A percentile compares a stretch with the other conserved stretches of the same genome.
Evolutionary conservation across 2,329 filamentous ascomycete genomes (phyloP).

Genomic region (Colletotrichum sp.): DNA sequence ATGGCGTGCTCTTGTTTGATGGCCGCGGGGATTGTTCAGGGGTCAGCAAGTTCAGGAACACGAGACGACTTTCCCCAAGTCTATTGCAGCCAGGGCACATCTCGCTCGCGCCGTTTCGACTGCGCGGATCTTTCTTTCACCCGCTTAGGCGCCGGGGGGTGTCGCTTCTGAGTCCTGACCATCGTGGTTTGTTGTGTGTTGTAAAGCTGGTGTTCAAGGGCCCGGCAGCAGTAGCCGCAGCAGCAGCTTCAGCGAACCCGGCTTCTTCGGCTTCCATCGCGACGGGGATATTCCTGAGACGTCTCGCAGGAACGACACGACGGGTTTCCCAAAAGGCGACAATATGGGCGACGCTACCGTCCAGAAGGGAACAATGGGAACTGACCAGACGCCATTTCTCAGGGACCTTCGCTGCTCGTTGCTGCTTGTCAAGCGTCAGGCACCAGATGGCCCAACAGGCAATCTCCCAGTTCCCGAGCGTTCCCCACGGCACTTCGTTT

Average conservation of each 20-base stretch:
- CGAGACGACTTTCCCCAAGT: neutral
- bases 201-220: neutral
- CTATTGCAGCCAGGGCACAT: neutral
- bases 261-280: neutral
- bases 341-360: neutral
- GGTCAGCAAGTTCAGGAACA: neutral
- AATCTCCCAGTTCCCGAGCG: neutral
- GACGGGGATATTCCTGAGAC: neutral
- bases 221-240: neutral
- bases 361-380: neutral
- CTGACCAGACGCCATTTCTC: neutral
- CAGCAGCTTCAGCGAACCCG: neutral
- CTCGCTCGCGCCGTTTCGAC: neutral
- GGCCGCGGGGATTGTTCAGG: neutral
- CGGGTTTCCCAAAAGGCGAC: neutral
- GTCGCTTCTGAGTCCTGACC: neutral
- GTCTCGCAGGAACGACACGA: neutral
- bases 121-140: neutral
- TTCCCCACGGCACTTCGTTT: neutral
- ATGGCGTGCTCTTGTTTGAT: slow-evolving; percentile 6
- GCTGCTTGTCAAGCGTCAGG: neutral
- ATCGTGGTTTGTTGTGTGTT: neutral
- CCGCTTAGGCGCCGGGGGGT: neutral
- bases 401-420: neutral
- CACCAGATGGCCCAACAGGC: neutral